Conservation (phyloP, 495 filamentous ascomycete genomes). For the Oleoguttula mirabilis region DNA sequence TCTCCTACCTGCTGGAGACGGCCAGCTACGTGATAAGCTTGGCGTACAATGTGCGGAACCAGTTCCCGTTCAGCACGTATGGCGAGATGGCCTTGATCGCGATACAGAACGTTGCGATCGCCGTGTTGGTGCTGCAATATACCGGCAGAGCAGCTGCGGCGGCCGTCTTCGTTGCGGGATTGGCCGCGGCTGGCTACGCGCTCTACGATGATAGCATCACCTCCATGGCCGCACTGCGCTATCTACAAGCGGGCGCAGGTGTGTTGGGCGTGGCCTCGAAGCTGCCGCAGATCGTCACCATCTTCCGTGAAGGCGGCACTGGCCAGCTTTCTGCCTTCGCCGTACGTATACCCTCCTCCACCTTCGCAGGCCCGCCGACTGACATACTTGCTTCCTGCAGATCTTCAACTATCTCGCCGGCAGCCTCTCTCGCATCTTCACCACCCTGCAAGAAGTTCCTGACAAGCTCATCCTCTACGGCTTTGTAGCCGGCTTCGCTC, state of each 20-base stretch:
- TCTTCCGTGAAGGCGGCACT: slow-evolving; percentile 73
- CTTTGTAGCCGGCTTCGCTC: slow-evolving; percentile 73
- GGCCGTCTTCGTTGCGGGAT: slow-evolving; percentile 60
- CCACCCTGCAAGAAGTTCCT: slow-evolving; percentile 88
- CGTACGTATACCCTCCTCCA: slow-evolving; percentile 42
- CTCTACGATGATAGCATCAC: slow-evolving; percentile 56
- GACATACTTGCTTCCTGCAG: slow-evolving; percentile 34
- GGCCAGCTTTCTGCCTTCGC: slow-evolving; percentile 94
- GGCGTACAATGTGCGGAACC: slow-evolving; percentile 78
- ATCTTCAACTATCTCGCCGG: slow-evolving; percentile 96
- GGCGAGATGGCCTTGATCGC: slow-evolving; percentile 88
- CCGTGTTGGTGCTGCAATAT: slow-evolving; percentile 70
- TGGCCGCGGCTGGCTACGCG: slow-evolving; percentile 54
- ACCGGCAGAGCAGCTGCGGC: slow-evolving; percentile 47
- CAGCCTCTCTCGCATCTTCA: slow-evolving; percentile 87
- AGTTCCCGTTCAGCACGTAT: slow-evolving; percentile 90
- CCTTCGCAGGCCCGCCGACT: background rate
- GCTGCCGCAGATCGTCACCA: slow-evolving; percentile 76
- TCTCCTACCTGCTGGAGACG: slow-evolving; percentile 85
- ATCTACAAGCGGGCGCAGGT: slow-evolving; percentile 76
- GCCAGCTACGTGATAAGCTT: slow-evolving; percentile 70
- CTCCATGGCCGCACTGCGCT: slow-evolving; percentile 53
- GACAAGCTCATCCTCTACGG: slow-evolving; percentile 91
- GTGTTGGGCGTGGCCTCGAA: slow-evolving; percentile 76
- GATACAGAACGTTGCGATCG: slow-evolving; percentile 81